phyloP scores from a whole-genome alignment of 1,284 basidiomycete genomes.

The Cryptococcus sp. region DNA sequence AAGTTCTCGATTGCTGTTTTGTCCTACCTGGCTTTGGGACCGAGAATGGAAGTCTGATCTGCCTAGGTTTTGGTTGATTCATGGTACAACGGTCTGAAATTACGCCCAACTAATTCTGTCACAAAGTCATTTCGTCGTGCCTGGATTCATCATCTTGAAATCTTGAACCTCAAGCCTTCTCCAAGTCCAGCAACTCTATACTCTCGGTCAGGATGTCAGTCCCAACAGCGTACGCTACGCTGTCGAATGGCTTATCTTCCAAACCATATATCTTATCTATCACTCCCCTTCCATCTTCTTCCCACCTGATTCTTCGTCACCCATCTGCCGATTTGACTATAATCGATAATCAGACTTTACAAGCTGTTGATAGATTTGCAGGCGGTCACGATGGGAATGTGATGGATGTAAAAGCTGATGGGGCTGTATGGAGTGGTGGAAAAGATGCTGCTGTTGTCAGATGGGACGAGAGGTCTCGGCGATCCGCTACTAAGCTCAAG shows the following conservation, averaged over 20 bases:
- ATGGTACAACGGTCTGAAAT: conserved; percentile 56
- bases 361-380: conserved; percentile 31
- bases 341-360: conserved; percentile 42
- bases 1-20: conserved; percentile 17
- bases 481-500: conserved; percentile 34
- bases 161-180: neutral
- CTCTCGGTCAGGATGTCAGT: conserved; percentile 30
- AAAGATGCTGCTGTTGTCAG: conserved; percentile 41
- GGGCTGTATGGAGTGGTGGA: conserved; percentile 38
- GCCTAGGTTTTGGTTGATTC: conserved; percentile 39
- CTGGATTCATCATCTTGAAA: neutral
- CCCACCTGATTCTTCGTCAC: conserved; percentile 44
- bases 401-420: conserved; percentile 29
- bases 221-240: conserved; percentile 35
- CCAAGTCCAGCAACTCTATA: neutral
- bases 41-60: conserved; percentile 40
- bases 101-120: conserved; percentile 34
- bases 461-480: conserved; percentile 44
- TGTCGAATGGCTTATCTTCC: conserved; percentile 22
- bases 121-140: neutral
- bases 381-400: conserved; percentile 36
- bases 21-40: conserved; percentile 35
- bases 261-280: conserved; percentile 43
- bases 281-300: conserved; percentile 29
- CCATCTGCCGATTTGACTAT: conserved; percentile 37